A percentile compares a stretch with the other conserved stretches of the same genome.
Evolutionary conservation across 2,329 filamentous ascomycete genomes (phyloP).

Genomic region (Cladophialophora bantiana): DNA sequence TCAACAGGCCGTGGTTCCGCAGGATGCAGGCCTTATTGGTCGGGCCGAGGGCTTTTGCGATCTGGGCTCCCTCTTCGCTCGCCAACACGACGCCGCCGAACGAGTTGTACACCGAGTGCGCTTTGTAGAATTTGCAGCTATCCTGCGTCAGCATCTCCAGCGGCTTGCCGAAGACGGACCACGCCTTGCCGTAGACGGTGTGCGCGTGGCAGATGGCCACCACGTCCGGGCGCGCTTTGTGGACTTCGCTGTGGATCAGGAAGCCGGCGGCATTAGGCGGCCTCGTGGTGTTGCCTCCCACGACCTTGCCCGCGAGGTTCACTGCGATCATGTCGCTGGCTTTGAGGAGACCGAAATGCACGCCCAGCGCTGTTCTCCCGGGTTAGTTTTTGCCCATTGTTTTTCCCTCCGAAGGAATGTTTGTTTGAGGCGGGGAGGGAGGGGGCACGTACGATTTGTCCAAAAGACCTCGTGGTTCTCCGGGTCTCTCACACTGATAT

Average conservation of each 20-base stretch:
- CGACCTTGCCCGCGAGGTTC: constrained; percentile 67
- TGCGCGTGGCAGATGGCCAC: constrained; percentile 74
- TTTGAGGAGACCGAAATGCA: constrained; percentile 70
- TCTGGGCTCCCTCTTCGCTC: constrained; percentile 68
- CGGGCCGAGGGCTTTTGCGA: constrained; percentile 67
- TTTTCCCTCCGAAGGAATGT: not conserved
- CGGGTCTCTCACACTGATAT: constrained; percentile 72
- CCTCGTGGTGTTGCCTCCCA: constrained; percentile 67
- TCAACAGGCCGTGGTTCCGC: constrained; percentile 75
- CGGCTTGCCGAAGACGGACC: constrained; percentile 68
- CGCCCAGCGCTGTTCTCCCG: constrained; percentile 54
- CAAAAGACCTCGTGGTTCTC: constrained; percentile 68
- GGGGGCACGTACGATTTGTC: constrained; percentile 62
- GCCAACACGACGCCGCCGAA: constrained; percentile 70
- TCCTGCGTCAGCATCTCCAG: constrained; percentile 71
- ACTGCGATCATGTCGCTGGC: constrained; percentile 73
- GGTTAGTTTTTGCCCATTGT: not conserved
- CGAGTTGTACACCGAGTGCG: constrained; percentile 69
- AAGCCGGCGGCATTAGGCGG: constrained; percentile 73
- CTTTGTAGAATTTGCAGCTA: constrained; percentile 51
- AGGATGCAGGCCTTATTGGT: constrained; percentile 68
- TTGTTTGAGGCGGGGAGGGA: not conserved
- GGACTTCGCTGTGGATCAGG: constrained; percentile 72
- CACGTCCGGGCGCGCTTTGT: constrained; percentile 70
- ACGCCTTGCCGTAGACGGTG: constrained; percentile 70